Conservation (phyloP, 306 rosid genomes). For the Oxytropis ochrocephala region DNA sequence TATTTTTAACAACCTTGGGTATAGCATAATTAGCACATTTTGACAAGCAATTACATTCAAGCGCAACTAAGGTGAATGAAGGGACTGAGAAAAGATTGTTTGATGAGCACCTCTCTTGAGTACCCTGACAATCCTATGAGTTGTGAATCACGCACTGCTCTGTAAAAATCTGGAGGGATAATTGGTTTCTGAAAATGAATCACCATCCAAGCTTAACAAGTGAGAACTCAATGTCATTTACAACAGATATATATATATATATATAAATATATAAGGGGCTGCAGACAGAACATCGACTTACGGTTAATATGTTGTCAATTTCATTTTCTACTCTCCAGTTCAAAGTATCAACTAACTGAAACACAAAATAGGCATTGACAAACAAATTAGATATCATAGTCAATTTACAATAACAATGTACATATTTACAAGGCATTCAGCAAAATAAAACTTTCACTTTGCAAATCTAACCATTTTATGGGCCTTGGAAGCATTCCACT, state of each 20-base stretch:
- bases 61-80: not conserved
- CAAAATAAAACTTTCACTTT: not conserved
- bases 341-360: constrained; percentile 77
- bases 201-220: constrained; percentile 11
- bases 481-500: constrained; percentile 67
- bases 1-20: not conserved
- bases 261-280: not conserved
- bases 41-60: not conserved
- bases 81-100: not conserved
- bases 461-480: constrained; percentile 70
- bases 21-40: not conserved
- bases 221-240: constrained; percentile 8
- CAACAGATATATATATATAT: not conserved
- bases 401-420: not conserved
- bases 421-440: constrained; percentile 8
- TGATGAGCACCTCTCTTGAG: constrained; percentile 75
- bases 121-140: constrained; percentile 91
- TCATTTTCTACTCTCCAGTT: constrained; percentile 88
- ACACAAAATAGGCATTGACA: constrained; percentile 11
- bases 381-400: constrained; percentile 13
- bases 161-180: constrained; percentile 62
- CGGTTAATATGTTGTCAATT: constrained; percentile 77
- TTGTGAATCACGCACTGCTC: constrained; percentile 83
- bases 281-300: constrained; percentile 33
- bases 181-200: constrained; percentile 77